These are phyloP conservation scores for Gymnopus androsaceus DNA, from an alignment of 1,284 basidiomycete genomes.

Conservation along the genomic window DNA sequence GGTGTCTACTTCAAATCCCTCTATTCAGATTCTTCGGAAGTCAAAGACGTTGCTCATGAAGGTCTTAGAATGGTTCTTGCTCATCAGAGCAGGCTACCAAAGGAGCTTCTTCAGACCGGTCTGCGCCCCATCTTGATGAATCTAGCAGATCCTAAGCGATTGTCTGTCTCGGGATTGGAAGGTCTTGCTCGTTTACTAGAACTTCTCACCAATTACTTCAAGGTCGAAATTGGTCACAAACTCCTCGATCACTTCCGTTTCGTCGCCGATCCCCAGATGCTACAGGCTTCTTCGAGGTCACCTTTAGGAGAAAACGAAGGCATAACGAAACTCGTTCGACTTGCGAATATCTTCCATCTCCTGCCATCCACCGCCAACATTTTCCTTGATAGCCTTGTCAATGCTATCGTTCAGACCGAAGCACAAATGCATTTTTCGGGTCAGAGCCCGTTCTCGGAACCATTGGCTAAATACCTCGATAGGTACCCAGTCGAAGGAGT, in stretches of 20 bases:
- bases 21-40: slow-evolving; percentile 90
- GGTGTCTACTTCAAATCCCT: slow-evolving; percentile 98
- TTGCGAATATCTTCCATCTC: slow-evolving; percentile 97
- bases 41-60: slow-evolving; percentile 95
- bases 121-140: slow-evolving; percentile 97
- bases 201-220: slow-evolving; percentile 98
- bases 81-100: slow-evolving; percentile 91
- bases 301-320: slow-evolving; percentile 88
- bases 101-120: slow-evolving; percentile 94
- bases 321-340: slow-evolving; percentile 89
- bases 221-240: slow-evolving; percentile 98
- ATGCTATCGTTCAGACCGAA: slow-evolving; percentile 92
- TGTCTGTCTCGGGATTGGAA: slow-evolving; percentile 94
- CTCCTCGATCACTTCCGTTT: slow-evolving; percentile 94
- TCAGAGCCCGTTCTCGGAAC: slow-evolving; percentile 92
- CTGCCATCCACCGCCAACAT: slow-evolving; percentile 91
- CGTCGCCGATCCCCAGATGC: slow-evolving; percentile 83
- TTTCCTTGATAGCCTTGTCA: slow-evolving; percentile 87
- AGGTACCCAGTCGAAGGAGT: slow-evolving; percentile 87
- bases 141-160: slow-evolving; percentile 91
- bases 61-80: slow-evolving; percentile 88
- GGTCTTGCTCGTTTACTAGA: slow-evolving; percentile 95
- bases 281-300: slow-evolving; percentile 76
- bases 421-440: slow-evolving; percentile 88
- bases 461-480: slow-evolving; percentile 89